Conservation (phyloP, 768 basidiomycete genomes). For the Aureoboletus auriporus region DNA sequence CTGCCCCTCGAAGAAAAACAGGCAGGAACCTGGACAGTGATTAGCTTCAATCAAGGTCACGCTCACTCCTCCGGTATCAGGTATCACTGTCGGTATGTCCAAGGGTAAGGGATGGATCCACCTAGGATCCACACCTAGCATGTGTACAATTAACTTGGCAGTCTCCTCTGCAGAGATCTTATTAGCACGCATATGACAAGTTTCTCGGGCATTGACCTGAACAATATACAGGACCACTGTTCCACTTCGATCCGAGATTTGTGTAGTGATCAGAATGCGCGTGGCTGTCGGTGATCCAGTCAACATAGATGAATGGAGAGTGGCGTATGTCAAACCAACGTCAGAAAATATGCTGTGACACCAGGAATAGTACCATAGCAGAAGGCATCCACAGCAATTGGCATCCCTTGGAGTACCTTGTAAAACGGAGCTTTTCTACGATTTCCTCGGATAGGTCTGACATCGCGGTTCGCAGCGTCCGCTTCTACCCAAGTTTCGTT, state of each 20-base stretch:
- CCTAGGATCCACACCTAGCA: conserved; percentile 82
- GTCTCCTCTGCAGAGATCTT: conserved; percentile 58
- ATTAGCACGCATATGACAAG: not conserved
- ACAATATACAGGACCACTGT: conserved; percentile 91
- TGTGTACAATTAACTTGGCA: conserved; percentile 86
- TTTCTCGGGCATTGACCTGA: conserved; percentile 41
- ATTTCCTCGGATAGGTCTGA: conserved; percentile 43
- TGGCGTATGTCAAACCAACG: conserved; percentile 42
- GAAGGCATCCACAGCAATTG: conserved; percentile 97
- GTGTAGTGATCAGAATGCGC: conserved; percentile 98
- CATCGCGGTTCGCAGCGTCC: conserved; percentile 45
- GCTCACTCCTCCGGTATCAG: conserved; percentile 77
- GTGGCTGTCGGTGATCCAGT: conserved; percentile 50
- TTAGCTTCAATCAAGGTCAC: conserved; percentile 98
- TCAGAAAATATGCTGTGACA: conserved; percentile 87
- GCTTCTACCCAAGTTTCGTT: conserved; percentile 85
- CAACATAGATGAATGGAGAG: conserved; percentile 2
- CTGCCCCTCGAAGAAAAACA: conserved; percentile 90
- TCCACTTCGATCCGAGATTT: conserved; percentile 85
- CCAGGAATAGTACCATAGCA: conserved; percentile 88
- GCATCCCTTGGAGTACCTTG: conserved; percentile 95
- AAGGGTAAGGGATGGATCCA: conserved; percentile 89
- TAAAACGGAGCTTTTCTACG: conserved; percentile 89
- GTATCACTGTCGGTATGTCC: conserved; percentile 69
- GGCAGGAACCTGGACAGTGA: conserved; percentile 94